Evolutionary conservation across 23 red algal genomes (phyloP).

Genomic region (Pyropia haitanensis): DNA sequence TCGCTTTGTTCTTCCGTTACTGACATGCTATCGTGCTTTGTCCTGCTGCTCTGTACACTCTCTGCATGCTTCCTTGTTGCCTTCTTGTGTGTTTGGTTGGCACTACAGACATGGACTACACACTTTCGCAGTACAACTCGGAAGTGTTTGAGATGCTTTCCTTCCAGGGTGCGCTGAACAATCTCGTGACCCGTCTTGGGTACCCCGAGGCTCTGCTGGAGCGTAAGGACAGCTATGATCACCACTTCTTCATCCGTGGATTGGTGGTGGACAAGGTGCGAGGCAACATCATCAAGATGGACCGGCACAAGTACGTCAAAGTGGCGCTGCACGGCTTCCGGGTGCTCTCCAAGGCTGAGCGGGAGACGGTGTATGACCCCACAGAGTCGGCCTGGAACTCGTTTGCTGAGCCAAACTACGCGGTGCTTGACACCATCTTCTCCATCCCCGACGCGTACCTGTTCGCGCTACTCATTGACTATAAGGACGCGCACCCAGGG

Average conservation of each 20-base stretch:
- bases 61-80: too few species aligned
- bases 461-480: slow-evolving; percentile 69
- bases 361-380: slow-evolving; percentile 71
- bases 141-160: slow-evolving; percentile 81
- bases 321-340: slow-evolving; percentile 78
- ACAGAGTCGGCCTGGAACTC: slow-evolving; percentile 42
- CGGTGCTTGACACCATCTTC: slow-evolving; percentile 91
- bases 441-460: slow-evolving; percentile 93
- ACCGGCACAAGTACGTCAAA: slow-evolving; percentile 99
- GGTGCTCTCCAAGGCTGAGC: slow-evolving; percentile 61
- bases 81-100: neutral
- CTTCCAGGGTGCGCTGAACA: slow-evolving; percentile 64
- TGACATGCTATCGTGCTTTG: too few species aligned
- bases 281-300: slow-evolving; percentile 98
- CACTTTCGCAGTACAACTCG: slow-evolving; percentile 79
- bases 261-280: slow-evolving; percentile 87
- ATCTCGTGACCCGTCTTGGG: slow-evolving; percentile 56
- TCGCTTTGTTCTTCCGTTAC: too few species aligned
- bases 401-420: slow-evolving; percentile 77
- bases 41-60: too few species aligned
- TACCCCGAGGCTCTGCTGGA: slow-evolving; percentile 70
- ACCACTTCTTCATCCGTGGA: slow-evolving; percentile 71
- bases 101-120: slow-evolving; percentile 87
- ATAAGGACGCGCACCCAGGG: slow-evolving; percentile 69
- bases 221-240: slow-evolving; percentile 61